Evolutionary conservation across 371 early-diverging fungal genomes (phyloP).

Genomic region (Conidiobolus incongruus): DNA sequence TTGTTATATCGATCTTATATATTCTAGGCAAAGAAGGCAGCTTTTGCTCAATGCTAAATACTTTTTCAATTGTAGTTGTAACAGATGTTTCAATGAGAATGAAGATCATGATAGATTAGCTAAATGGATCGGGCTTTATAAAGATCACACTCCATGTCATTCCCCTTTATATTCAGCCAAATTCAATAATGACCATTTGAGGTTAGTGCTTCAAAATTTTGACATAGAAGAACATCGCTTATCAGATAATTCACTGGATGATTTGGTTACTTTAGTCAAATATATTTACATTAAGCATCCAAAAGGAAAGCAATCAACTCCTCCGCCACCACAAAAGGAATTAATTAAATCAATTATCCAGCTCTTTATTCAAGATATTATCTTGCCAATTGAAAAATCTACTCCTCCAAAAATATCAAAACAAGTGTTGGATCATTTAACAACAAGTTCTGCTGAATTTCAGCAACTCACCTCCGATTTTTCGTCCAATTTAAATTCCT

Average conservation of each 20-base stretch:
- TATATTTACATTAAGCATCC: too few relatives aligned
- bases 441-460: slow-evolving; percentile 4
- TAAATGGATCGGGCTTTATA: too few relatives aligned
- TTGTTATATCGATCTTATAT: slow-evolving; percentile 48
- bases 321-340: too few relatives aligned
- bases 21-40: slow-evolving; percentile 27
- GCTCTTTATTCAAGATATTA: not conserved
- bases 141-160: too few relatives aligned
- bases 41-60: slow-evolving; percentile 32
- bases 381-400: slow-evolving; percentile 5
- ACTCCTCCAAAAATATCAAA: slow-evolving; percentile 4
- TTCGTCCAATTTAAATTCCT: slow-evolving; percentile 9
- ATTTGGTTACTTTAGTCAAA: too few relatives aligned
- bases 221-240: too few relatives aligned
- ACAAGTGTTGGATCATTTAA: slow-evolving; percentile 8
- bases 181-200: too few relatives aligned
- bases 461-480: slow-evolving; percentile 7
- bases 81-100: slow-evolving; percentile 19
- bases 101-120: not conserved
- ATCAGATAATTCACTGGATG: too few relatives aligned
- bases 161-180: too few relatives aligned
- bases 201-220: too few relatives aligned
- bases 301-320: too few relatives aligned
- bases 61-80: slow-evolving; percentile 49
- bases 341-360: too few relatives aligned